Conservation (phyloP, 2,329 filamentous ascomycete genomes). For the Raffaelea deltoideospora region DNA sequence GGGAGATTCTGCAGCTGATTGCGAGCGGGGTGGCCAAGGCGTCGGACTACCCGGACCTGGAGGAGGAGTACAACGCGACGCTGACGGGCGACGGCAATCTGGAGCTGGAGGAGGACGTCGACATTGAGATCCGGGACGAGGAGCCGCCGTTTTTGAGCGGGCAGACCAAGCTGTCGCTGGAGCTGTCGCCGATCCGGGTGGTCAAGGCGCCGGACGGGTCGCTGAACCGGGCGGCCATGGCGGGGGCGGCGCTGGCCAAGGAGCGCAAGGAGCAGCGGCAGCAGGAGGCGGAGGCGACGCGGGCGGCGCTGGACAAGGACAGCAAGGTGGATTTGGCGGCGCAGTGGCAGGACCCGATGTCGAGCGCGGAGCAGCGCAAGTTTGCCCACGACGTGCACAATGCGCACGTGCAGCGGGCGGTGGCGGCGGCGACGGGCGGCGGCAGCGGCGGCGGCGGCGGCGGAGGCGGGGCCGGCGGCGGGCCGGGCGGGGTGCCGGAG, state of each 20-base stretch:
- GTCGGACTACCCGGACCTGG: conserved; percentile 83
- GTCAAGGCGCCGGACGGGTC: conserved; percentile 98
- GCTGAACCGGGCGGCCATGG: conserved; percentile 90
- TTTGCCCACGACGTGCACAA: conserved; percentile 79
- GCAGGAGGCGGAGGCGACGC: conserved; percentile 68
- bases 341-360: conserved; percentile 97
- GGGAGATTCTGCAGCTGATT: conserved; percentile 95
- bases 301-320: conserved; percentile 63
- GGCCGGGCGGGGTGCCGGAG: conserved; percentile 57
- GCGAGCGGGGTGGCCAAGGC: conserved; percentile 88
- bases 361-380: conserved; percentile 64
- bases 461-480: conserved; percentile 1
- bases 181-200: conserved; percentile 87
- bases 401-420: conserved; percentile 40
- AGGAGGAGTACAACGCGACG: conserved; percentile 84
- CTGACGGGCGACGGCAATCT: conserved; percentile 74
- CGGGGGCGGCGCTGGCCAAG: conserved; percentile 74
- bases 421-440: conserved; percentile 11
- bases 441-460: not conserved
- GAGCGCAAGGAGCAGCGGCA: conserved; percentile 81
- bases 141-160: conserved; percentile 92
- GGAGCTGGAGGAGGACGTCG: conserved; percentile 89
- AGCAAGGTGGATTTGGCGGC: conserved; percentile 74
- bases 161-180: conserved; percentile 90
- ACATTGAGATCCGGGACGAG: conserved; percentile 92